Evolutionary conservation across 495 filamentous ascomycete genomes (phyloP), one percentile per base, ranked within the genome.

Genomic region (Glonium stellatum): DNA sequence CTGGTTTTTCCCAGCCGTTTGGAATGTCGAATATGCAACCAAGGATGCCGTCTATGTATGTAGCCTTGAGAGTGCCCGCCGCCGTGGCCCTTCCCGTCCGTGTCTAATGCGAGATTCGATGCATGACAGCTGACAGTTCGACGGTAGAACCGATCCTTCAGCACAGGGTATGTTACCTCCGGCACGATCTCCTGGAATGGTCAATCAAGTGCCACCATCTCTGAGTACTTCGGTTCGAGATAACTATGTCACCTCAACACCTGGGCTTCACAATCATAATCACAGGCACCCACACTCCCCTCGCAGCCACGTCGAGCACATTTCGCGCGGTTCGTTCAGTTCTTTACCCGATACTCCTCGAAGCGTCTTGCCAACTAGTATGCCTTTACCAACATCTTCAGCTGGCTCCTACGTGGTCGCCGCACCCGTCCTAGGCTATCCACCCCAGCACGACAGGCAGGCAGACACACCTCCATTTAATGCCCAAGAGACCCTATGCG

Each of bases 401-500:
- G 50, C 9, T 12, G 46, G 25, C 4, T 62, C 60, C n/a, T 57
- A 57, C 36, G 27, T 23, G 31, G 22, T 25, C 15, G 27, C 48
- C 25, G 55, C 25, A 18, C 19, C 49, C 42, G 36, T 59, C 19
- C 13, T 52, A 21, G 5, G 9, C 1, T 54, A 50, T 39, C 35
- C 5, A 44, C 56, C 58, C 46, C 67, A 60, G 55, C 58, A 39
- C 37, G 36, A 51, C 27, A 22, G 59, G n/a, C 13, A 35, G 54
- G 60, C 9, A 35, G 59, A 61, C 23, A 69, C 64, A 27, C 72
- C 69, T 27, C 72, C 72, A 22, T 75, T 71, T 57, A 69, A 68
- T 6, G 27, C 57, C 22, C 68, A 72, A n/a, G 65, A 92, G 68
- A 51, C 87, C 86, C 59, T 87, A 76, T 73, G 90, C 90, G 68